These are phyloP conservation scores for Fraxinus paxiana DNA, from an alignment of 305 asterid species.

Conservation along the genomic window DNA sequence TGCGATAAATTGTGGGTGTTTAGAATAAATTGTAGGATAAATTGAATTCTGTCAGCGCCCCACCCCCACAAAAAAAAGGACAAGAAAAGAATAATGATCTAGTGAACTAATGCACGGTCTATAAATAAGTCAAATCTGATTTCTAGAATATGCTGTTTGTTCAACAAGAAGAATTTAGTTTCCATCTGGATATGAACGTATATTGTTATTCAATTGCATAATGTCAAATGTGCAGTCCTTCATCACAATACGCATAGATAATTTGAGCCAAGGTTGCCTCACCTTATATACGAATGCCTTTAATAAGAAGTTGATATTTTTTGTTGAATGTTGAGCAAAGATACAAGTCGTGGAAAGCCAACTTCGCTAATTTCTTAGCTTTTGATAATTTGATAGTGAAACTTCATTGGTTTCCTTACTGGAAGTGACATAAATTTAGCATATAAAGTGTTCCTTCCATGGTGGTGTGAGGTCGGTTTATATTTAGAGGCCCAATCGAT, in stretches of 20 bases:
- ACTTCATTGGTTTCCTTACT: neutral
- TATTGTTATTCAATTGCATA: neutral
- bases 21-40: neutral
- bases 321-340: neutral
- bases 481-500: neutral
- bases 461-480: neutral
- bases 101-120: neutral
- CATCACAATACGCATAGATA: neutral
- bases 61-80: neutral
- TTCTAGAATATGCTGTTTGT: neutral
- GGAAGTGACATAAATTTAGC: neutral
- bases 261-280: neutral
- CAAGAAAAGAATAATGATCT: neutral
- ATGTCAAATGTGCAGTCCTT: neutral
- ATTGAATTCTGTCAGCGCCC: neutral
- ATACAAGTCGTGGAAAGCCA: neutral
- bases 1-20: neutral
- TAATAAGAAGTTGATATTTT: neutral
- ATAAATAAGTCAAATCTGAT: neutral
- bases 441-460: neutral
- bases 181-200: neutral
- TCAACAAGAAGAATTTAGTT: neutral
- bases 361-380: neutral
- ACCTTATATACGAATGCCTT: neutral
- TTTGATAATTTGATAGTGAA: neutral